Evolutionary conservation across 371 early-diverging fungal genomes (phyloP), one percentile per base, ranked within the genome.

Genomic region (Mortierella sp.): DNA sequence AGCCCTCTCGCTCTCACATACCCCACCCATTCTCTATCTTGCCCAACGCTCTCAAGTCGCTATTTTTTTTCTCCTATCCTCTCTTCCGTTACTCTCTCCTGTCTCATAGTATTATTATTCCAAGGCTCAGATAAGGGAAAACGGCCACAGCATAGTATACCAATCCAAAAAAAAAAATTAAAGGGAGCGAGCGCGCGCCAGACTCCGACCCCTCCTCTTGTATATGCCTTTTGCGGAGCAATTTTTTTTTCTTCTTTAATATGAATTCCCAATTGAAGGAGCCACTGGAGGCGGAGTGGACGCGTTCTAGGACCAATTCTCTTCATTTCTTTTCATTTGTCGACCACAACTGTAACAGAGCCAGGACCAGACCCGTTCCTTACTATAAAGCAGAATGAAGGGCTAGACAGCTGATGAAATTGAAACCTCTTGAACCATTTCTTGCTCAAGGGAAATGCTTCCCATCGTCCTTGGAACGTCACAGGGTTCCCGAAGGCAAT

Each of bases 221-320:
- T 60, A 12, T 4, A 32, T 32, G 3, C 16, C 12, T 11, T 65
- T 21, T 21, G 35, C 35, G 65, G 65, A 65, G 41, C 0, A 38
- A 24, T 21, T 60, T 32, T 60, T 60, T 32, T 6, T 14, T 29
- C 14, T 32, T 16, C 4, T 32, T 14, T 32, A 60, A 0, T 32
- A 29, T 16, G 32, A 14, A 16, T 27, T n/a, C n/a, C 55, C 55
- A 55, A n/a, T n/a, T 55, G 55, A 55, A 10, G 54, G 54, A n/a
- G n/a, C 27, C 29, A 6, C 5, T 3, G 21, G 35, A 38, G 38
- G 38, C 65, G 65, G 65, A 65, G 65, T 38, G 16, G 2, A 38
- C 65, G 65, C 65, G 65, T 24, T 65, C 65, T 65, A 65, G 65
- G 65, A 14, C 65, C 65, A 65, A 12, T 4, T 60, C 58, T 32